phyloP scores from a whole-genome alignment of 202 grass and related monocot species.

The Bolboschoenoplectus hybrid region DNA sequence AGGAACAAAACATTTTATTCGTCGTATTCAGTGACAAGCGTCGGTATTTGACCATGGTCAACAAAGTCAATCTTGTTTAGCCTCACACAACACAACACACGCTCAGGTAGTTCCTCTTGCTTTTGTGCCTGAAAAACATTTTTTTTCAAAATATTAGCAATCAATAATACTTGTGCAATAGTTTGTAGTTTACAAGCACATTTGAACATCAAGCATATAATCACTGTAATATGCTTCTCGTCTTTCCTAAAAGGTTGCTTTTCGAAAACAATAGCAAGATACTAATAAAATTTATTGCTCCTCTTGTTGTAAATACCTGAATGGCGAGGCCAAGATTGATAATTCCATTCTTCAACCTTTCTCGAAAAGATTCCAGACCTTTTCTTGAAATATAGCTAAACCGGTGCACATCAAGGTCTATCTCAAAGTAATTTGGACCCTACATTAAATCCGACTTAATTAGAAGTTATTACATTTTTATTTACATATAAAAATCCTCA shows the following conservation, averaged over 20 bases:
- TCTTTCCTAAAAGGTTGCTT: neutral
- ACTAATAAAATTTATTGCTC: neutral
- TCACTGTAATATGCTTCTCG: neutral
- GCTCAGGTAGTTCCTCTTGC: conserved; percentile 87
- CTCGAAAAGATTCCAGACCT: conserved; percentile 86
- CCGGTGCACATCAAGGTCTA: conserved; percentile 86
- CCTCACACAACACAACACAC: conserved; percentile 89
- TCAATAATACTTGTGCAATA: conserved; percentile 6
- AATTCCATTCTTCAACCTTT: conserved; percentile 70
- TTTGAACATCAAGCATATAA: conserved; percentile 1
- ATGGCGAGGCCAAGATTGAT: conserved; percentile 80
- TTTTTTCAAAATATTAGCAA: neutral
- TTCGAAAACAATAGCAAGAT: neutral
- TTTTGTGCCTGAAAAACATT: conserved; percentile 69
- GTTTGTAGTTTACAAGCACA: neutral
- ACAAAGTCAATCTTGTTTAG: conserved; percentile 85
- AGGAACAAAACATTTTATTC: conserved; percentile 41
- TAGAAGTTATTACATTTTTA: conserved; percentile 2
- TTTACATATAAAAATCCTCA: neutral
- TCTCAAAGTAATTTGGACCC: conserved; percentile 97
- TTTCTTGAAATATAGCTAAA: conserved; percentile 98
- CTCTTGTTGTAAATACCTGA: conserved; percentile 52
- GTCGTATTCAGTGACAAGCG: conserved; percentile 61
- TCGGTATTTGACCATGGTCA: conserved; percentile 77
- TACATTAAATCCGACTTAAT: conserved; percentile 41